A percentile compares a stretch with the other conserved stretches of the same genome.
phyloP scores from a whole-genome alignment of 2,329 filamentous ascomycete genomes.

The Stachybotrys chlorohalonatus region DNA sequence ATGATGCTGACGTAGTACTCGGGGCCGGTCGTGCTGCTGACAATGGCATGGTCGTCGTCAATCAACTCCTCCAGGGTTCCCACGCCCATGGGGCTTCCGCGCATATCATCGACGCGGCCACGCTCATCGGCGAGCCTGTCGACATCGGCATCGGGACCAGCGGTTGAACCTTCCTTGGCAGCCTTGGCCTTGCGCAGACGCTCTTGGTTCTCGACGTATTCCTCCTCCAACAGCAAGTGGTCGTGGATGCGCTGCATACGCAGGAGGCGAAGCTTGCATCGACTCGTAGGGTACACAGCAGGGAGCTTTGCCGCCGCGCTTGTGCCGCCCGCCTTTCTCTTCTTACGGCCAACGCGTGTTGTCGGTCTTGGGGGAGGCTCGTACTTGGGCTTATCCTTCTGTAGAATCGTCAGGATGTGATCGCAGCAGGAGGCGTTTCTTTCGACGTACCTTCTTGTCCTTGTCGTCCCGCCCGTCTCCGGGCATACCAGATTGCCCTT shows the following conservation, averaged over 20 bases:
- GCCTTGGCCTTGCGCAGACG: slow-evolving; percentile 86
- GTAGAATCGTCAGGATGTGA: slow-evolving; percentile 13
- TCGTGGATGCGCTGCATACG: slow-evolving; percentile 99
- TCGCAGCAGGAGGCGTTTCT: background rate
- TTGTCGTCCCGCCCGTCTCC: slow-evolving; percentile 76
- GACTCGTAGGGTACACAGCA: slow-evolving; percentile 84
- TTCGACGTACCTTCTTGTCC: slow-evolving; percentile 77
- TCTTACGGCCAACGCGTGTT: slow-evolving; percentile 94
- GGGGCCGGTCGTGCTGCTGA: slow-evolving; percentile 91
- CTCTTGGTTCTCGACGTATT: slow-evolving; percentile 99
- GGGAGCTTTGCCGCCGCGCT: slow-evolving; percentile 95
- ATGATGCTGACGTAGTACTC: slow-evolving; percentile 99
- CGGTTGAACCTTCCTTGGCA: slow-evolving; percentile 58
- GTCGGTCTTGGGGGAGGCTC: slow-evolving; percentile 95
- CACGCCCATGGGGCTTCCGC: slow-evolving; percentile 96
- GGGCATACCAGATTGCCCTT: slow-evolving; percentile 81
- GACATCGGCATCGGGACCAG: slow-evolving; percentile 60
- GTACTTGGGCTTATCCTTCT: slow-evolving; percentile 99
- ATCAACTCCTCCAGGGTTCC: slow-evolving; percentile 98
- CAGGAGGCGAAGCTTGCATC: slow-evolving; percentile 94
- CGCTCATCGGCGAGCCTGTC: slow-evolving; percentile 93
- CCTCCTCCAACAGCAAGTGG: slow-evolving; percentile 90
- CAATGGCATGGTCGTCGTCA: slow-evolving; percentile 97
- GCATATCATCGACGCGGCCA: slow-evolving; percentile 93
- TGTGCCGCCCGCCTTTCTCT: slow-evolving; percentile 89